These are phyloP conservation scores for Meyerozyma smithsonii DNA, from an alignment of 1,139 yeast genomes.

Conservation along the genomic window DNA sequence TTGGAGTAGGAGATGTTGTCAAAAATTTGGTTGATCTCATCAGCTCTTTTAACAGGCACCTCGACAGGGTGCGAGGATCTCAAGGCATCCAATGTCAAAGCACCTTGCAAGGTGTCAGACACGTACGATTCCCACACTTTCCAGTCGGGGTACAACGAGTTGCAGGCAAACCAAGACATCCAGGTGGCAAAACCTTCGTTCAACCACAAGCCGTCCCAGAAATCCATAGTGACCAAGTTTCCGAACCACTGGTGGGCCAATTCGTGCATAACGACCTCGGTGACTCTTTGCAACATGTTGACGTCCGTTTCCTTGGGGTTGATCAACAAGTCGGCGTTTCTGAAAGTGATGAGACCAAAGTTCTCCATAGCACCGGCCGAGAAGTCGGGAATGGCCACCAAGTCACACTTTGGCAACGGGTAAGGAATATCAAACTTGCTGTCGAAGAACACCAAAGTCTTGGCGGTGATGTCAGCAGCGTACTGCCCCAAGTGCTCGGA, in stretches of 20 bases:
- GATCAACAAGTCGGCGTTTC: conserved; percentile 49
- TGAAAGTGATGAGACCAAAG: conserved; percentile 53
- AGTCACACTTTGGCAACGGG: conserved; percentile 57
- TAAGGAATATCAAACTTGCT: conserved; percentile 50
- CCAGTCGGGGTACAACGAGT: conserved; percentile 80
- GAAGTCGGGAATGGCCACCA: conserved; percentile 54
- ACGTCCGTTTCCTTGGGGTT: conserved; percentile 43
- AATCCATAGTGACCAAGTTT: conserved; percentile 85
- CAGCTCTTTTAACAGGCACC: conserved; percentile 75
- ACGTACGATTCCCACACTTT: conserved; percentile 75
- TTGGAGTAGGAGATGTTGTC: conserved; percentile 81
- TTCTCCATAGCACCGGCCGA: conserved; percentile 64
- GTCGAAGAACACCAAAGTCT: conserved; percentile 49
- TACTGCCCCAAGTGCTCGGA: conserved; percentile 45
- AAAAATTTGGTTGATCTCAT: conserved; percentile 80
- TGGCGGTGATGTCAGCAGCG: conserved; percentile 48
- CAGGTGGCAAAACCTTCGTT: conserved; percentile 89
- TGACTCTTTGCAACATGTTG: conserved; percentile 52
- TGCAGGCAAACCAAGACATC: conserved; percentile 81
- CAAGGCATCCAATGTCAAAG: conserved; percentile 65
- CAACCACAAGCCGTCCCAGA: conserved; percentile 94
- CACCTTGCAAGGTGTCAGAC: conserved; percentile 63
- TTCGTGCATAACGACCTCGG: conserved; percentile 87
- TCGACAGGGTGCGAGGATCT: conserved; percentile 82
- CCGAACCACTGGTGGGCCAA: conserved; percentile 96